phyloP scores from a whole-genome alignment of 345 rosid species.

The Acer campestre region DNA sequence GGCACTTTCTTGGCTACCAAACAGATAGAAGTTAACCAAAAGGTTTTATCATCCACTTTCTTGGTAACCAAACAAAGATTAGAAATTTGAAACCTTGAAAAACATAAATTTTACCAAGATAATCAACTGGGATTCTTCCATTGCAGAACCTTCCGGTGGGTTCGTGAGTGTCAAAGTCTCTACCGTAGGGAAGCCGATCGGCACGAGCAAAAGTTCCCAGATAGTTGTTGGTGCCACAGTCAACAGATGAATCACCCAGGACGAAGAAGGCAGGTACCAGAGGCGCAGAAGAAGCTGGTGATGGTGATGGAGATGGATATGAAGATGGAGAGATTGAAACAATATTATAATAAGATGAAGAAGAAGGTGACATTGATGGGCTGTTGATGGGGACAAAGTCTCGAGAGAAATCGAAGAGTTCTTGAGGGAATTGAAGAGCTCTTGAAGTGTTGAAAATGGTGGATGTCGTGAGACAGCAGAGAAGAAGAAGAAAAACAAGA shows the following conservation, averaged over 20 bases:
- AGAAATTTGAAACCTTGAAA: background rate
- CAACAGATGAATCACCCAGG: slow-evolving; percentile 87
- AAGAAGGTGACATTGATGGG: background rate
- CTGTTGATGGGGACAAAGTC: slow-evolving; percentile 18
- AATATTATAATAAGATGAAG: background rate
- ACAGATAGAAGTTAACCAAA: background rate
- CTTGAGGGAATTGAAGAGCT: slow-evolving; percentile 28
- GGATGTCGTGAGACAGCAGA: slow-evolving; percentile 35
- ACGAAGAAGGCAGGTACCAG: slow-evolving; percentile 73
- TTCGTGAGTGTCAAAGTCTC: slow-evolving; percentile 80
- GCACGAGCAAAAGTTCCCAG: slow-evolving; percentile 95
- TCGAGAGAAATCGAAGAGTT: slow-evolving; percentile 17
- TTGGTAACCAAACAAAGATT: background rate
- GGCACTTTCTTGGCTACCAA: slow-evolving; percentile 13
- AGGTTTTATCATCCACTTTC: background rate
- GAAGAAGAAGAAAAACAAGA: slow-evolving; percentile 29
- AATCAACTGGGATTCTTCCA: slow-evolving; percentile 94
- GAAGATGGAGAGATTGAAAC: background rate
- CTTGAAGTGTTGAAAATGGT: slow-evolving; percentile 29
- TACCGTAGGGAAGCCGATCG: slow-evolving; percentile 86
- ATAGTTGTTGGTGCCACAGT: slow-evolving; percentile 80
- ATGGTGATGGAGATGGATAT: slow-evolving; percentile 6
- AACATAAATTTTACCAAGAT: slow-evolving; percentile 52
- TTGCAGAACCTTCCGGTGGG: slow-evolving; percentile 93
- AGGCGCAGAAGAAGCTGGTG: slow-evolving; percentile 35